A percentile compares a stretch with the other conserved stretches of the same genome.
phyloP scores from a whole-genome alignment of 768 basidiomycete species.

The Leccinum truebloodii region DNA sequence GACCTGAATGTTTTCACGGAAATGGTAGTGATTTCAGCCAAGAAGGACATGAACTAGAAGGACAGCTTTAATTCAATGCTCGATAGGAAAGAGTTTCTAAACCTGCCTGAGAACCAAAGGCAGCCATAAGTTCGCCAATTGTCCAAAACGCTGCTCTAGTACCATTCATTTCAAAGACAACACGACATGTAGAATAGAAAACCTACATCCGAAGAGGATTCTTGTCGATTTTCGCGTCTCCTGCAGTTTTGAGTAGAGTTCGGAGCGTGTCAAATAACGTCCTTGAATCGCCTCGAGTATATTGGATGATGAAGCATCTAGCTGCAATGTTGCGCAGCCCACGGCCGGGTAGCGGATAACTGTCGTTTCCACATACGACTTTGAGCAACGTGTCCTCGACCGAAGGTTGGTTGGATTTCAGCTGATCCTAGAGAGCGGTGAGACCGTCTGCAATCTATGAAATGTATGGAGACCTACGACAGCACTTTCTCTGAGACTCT shows the following conservation, averaged over 20 bases:
- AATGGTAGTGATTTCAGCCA: constrained; percentile 75
- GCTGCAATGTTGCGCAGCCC: constrained; percentile 79
- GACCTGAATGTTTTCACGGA: constrained; percentile 70
- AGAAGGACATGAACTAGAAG: constrained; percentile 88
- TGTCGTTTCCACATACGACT: constrained; percentile 60
- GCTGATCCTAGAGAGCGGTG: constrained; percentile 49
- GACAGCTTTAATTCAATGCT: not conserved
- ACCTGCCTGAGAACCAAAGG: constrained; percentile 80
- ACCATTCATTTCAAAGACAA: constrained; percentile 8
- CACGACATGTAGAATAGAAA: not conserved
- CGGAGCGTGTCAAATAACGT: constrained; percentile 87
- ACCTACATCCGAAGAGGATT: constrained; percentile 69
- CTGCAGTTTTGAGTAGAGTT: constrained; percentile 68
- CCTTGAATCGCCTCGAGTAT: constrained; percentile 79
- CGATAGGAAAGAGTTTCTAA: not conserved
- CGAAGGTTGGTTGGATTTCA: constrained; percentile 63
- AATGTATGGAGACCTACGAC: constrained; percentile 45
- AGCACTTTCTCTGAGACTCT: constrained; percentile 48
- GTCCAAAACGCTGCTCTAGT: constrained; percentile 80
- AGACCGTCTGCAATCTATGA: not conserved
- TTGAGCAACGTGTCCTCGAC: constrained; percentile 68
- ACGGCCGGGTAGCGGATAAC: constrained; percentile 83
- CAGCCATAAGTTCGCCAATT: constrained; percentile 86
- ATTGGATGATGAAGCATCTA: constrained; percentile 72
- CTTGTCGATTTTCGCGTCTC: constrained; percentile 72